phyloP scores from a whole-genome alignment of 169 alveolate genomes.

The Plasmodium ovale region DNA sequence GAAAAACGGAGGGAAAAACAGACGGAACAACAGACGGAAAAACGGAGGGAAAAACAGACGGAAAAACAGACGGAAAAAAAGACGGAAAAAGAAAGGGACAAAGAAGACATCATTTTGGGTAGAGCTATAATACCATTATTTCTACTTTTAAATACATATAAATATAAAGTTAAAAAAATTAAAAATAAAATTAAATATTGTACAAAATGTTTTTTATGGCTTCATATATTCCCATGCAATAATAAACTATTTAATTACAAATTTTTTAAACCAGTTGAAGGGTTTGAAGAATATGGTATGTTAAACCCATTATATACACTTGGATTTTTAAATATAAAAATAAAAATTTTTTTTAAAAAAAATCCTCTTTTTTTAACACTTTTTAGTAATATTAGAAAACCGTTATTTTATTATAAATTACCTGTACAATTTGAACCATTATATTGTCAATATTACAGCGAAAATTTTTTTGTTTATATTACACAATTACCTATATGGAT shows the following conservation, averaged over 20 bases:
- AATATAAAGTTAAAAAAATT: constrained; percentile 44
- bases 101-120: constrained; percentile 64
- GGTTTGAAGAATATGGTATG: constrained; percentile 86
- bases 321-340: constrained; percentile 80
- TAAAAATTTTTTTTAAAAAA: constrained; percentile 73
- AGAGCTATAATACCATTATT: constrained; percentile 65
- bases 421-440: constrained; percentile 81
- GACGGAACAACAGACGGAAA: constrained; percentile 16
- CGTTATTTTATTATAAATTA: constrained; percentile 76
- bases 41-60: neutral
- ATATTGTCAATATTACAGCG: constrained; percentile 76
- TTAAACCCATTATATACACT: constrained; percentile 78
- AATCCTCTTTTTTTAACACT: constrained; percentile 77
- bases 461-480: constrained; percentile 45
- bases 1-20: too few species aligned
- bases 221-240: constrained; percentile 71
- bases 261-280: constrained; percentile 82
- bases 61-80: too few species aligned
- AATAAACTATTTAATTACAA: constrained; percentile 80
- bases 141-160: constrained; percentile 60
- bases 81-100: constrained; percentile 32
- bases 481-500: constrained; percentile 52
- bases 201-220: constrained; percentile 67
- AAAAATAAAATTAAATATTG: constrained; percentile 57
- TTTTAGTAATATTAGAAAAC: constrained; percentile 76